A percentile compares a stretch with the other conserved stretches of the same genome.
These are phyloP conservation scores for Penicillium bovifimosum DNA, from an alignment of 495 filamentous ascomycete species.

Conservation along the genomic window DNA sequence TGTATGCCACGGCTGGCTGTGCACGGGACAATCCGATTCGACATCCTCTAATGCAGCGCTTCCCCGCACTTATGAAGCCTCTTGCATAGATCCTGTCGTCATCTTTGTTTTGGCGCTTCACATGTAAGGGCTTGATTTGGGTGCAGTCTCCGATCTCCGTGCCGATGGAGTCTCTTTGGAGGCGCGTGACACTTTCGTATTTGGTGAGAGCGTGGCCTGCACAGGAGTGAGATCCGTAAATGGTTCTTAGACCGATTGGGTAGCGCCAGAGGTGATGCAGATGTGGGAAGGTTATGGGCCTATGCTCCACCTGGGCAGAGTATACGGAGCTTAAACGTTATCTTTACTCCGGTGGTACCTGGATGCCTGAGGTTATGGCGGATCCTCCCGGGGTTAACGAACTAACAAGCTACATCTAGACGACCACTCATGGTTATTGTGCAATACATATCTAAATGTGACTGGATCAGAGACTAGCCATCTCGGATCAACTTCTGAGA, in stretches of 20 bases:
- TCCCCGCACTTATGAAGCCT: neutral
- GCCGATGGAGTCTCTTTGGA: neutral
- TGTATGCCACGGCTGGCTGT: neutral
- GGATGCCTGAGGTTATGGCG: no score
- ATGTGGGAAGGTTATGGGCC: no score
- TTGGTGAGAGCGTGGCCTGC: neutral
- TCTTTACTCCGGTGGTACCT: no score
- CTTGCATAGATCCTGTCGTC: neutral
- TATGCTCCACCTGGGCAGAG: neutral
- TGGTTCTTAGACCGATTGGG: neutral
- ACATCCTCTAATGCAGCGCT: neutral
- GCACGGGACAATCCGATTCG: neutral
- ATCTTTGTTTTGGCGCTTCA: neutral
- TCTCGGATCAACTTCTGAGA: no score
- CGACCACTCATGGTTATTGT: no score
- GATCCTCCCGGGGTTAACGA: no score
- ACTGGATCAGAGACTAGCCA: no score
- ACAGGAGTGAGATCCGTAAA: neutral
- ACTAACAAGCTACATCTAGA: no score
- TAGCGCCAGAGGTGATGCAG: neutral
- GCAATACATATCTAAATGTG: no score
- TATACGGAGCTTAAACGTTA: neutral
- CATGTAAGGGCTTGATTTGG: neutral
- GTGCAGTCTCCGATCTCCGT: neutral
- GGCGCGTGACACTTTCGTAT: neutral